Base-by-base conservation (phyloP, 345 rosid species). In the Hibiscus syriacus region DNA sequence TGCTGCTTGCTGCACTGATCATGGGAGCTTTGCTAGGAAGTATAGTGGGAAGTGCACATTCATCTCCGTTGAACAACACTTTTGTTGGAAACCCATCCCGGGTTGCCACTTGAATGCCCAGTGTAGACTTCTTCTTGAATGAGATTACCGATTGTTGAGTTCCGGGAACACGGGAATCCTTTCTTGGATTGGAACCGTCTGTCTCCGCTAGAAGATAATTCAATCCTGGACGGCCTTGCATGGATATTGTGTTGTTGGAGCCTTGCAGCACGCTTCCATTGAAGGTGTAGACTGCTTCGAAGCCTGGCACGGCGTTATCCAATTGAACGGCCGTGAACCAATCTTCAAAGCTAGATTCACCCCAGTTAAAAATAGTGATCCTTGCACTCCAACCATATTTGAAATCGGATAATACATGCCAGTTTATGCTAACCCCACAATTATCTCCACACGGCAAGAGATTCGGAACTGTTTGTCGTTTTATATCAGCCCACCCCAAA, bases 361-460 rank as follows among this genome's bases (percentile, higher is more conserved):
- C 96, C 99, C 99, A 94, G 78, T 94, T 94, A 79, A 94, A 94
- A 73, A 94, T 5, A 0, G 98, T 94, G 80, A 91, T 74, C 65
- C 96, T 85, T 0, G 95, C 92, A 48, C 85, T 78, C 99, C 99
- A 94, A 41, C 99, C 98, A 1, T 84, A 81, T 45, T 71, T 68
- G 70, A 86, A 89, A 77, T 94, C 99, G 3, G 96, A 87, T 69
- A 81, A 72, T 20, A 94, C 56, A 66, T 94, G 97, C 98, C 99
- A 94, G 71, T 94, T 91, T 53, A 94, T 86, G 72, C 90, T 91
- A 64, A 91, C 96, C 27, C 99, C 97, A 14, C 99, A 94, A 74
- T 94, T 91, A 69, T 94, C 99, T 1, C 87, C 89, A 70, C 99
- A 94, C 0, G 99, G 97, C 84, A 88, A 55, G 6, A 97, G 99